Percentiles rank a stretch among this genome's conserved stretches.
phyloP scores from a whole-genome alignment of 768 basidiomycete genomes.

The Suillus hirtellus region DNA sequence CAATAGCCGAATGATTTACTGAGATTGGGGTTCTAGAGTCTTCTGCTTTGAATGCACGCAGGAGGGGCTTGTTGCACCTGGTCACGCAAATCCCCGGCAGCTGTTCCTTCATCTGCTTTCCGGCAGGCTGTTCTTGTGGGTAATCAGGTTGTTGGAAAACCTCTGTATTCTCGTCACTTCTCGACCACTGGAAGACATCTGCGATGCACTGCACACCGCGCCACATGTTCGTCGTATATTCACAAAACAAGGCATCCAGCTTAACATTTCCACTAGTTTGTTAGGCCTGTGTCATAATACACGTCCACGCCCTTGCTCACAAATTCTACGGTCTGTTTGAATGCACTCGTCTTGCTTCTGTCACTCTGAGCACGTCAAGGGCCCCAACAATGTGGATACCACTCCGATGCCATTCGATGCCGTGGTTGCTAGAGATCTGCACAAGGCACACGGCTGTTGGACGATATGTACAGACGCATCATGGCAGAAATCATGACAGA shows the following conservation, averaged over 20 bases:
- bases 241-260: constrained; percentile 9
- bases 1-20: constrained; percentile 12
- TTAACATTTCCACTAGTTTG: neutral
- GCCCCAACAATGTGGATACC: too few relatives aligned
- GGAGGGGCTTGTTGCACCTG: neutral
- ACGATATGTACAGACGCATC: constrained; percentile 9
- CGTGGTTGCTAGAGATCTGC: neutral
- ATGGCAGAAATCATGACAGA: constrained; percentile 7
- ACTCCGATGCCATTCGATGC: neutral
- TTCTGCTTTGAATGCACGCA: constrained; percentile 17
- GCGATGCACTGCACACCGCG: neutral
- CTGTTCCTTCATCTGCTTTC: constrained; percentile 16
- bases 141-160: neutral
- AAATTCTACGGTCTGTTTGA: constrained; percentile 1
- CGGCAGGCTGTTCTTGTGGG: too few relatives aligned
- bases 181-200: constrained; percentile 12
- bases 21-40: constrained; percentile 17
- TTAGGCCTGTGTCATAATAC: neutral
- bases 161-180: constrained; percentile 13
- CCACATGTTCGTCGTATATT: neutral
- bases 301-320: neutral
- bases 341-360: too few relatives aligned
- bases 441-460: constrained; percentile 2
- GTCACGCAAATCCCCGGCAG: neutral
- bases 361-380: too few relatives aligned